These are phyloP conservation scores for Aspergillus floridensis DNA, from an alignment of 2,329 filamentous ascomycete genomes.

Conservation along the genomic window DNA sequence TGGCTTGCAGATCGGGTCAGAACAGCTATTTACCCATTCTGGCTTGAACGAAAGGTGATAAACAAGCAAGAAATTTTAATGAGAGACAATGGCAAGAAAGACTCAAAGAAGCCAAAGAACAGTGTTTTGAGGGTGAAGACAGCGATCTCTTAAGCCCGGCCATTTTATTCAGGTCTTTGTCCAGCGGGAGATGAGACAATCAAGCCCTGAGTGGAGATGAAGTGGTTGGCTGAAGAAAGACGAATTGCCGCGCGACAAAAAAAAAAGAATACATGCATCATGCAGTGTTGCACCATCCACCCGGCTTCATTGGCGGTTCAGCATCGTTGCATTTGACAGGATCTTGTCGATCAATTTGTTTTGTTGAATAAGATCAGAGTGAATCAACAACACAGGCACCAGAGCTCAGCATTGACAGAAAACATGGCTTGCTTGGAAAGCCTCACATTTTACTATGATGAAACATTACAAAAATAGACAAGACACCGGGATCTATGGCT, in stretches of 20 bases:
- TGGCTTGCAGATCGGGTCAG: background rate
- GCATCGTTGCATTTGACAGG: background rate
- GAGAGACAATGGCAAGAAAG: background rate
- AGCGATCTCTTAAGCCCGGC: background rate
- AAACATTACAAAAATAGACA: background rate
- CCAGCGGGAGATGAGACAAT: background rate
- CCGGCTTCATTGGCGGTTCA: constrained; percentile 3
- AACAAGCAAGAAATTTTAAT: background rate
- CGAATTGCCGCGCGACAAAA: constrained; percentile 20
- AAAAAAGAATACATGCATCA: background rate
- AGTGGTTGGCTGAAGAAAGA: constrained; percentile 12
- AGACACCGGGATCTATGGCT: background rate
- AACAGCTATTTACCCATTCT: background rate
- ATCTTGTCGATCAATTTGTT: background rate
- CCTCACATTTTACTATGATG: background rate
- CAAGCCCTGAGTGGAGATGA: background rate
- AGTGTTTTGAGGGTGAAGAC: background rate
- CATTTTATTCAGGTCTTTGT: background rate
- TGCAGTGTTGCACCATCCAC: background rate
- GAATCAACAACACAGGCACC: background rate
- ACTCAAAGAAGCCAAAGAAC: background rate
- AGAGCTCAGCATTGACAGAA: background rate
- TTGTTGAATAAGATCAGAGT: background rate
- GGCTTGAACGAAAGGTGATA: background rate
- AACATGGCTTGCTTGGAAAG: background rate